Conservation (phyloP, 176 grass and related monocot species). For the Poa pratensis region DNA sequence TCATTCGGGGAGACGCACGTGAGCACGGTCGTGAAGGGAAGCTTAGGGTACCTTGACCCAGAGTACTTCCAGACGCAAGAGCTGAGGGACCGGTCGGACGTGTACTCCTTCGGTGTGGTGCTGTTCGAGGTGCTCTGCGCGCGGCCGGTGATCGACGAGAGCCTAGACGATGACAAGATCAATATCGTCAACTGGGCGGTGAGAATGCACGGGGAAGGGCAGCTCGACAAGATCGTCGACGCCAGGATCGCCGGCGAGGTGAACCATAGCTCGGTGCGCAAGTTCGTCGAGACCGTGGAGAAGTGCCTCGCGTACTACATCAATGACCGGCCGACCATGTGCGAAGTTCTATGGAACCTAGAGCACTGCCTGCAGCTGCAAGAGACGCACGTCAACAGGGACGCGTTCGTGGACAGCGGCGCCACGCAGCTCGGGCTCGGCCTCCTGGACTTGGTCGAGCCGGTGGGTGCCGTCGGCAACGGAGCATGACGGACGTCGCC, state of each 20-base stretch:
- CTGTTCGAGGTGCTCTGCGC: conserved; percentile 75
- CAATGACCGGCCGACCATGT: conserved; percentile 61
- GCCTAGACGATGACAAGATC: conserved; percentile 40
- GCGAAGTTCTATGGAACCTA: conserved; percentile 71
- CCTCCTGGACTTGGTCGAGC: too few relatives aligned
- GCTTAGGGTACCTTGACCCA: conserved; percentile 68
- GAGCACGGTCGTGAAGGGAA: conserved; percentile 71
- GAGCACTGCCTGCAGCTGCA: conserved; percentile 58
- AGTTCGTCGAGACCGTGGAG: conserved; percentile 59
- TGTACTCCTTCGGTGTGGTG: conserved; percentile 81
- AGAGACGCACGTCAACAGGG: background rate
- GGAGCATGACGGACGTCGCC: background rate
- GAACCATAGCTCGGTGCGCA: conserved; percentile 56
- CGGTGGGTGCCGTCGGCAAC: too few relatives aligned
- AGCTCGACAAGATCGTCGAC: conserved; percentile 52
- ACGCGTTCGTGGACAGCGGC: background rate
- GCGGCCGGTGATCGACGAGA: conserved; percentile 66
- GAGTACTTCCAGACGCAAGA: conserved; percentile 77
- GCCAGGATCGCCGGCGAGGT: conserved; percentile 39
- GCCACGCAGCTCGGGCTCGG: background rate
- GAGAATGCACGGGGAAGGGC: conserved; percentile 26
- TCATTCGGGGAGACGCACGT: conserved; percentile 58
- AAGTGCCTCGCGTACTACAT: conserved; percentile 60
- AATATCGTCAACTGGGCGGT: conserved; percentile 72
- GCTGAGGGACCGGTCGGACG: conserved; percentile 75